phyloP scores from a whole-genome alignment of 164 flowering plant species.

The Vitis labrusca region DNA sequence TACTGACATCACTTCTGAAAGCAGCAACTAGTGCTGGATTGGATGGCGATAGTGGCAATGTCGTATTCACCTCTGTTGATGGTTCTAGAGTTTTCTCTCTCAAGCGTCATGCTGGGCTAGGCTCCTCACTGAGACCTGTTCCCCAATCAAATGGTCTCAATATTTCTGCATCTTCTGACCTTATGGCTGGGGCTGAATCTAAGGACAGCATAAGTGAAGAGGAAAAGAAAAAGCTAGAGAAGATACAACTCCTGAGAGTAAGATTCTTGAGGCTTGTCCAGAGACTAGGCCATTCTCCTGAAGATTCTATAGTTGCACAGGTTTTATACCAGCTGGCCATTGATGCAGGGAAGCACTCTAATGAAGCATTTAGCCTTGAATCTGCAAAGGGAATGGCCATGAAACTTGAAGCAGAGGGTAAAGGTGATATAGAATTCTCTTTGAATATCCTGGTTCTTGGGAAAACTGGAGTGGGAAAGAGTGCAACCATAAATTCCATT shows the following conservation, averaged over 20 bases:
- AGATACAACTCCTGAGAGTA: conserved; percentile 53
- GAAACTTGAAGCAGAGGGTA: conserved; percentile 51
- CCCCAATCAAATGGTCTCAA: too few relatives aligned
- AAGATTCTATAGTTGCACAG: conserved; percentile 57
- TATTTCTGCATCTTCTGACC: too few relatives aligned
- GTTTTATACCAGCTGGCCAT: conserved; percentile 58
- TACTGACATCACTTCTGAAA: background rate
- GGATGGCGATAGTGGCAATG: too few relatives aligned
- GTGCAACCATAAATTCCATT: conserved; percentile 89
- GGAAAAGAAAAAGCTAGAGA: conserved; percentile 57
- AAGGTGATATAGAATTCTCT: conserved; percentile 57
- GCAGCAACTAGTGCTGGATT: background rate
- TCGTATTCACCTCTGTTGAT: too few relatives aligned
- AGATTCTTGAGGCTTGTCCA: conserved; percentile 73
- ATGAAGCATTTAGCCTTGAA: conserved; percentile 41
- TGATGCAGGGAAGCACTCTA: conserved; percentile 41
- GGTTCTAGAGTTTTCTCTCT: too few relatives aligned
- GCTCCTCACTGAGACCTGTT: too few relatives aligned
- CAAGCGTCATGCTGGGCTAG: too few relatives aligned
- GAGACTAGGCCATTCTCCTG: conserved; percentile 61
- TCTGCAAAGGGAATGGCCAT: conserved; percentile 49
- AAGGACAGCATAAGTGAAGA: conserved; percentile 53
- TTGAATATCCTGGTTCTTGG: conserved; percentile 74
- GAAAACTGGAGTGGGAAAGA: conserved; percentile 91
- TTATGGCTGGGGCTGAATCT: conserved; percentile 14